phyloP scores from a whole-genome alignment of 2,329 filamentous ascomycete genomes.

The Phaeoacremonium minimum region DNA sequence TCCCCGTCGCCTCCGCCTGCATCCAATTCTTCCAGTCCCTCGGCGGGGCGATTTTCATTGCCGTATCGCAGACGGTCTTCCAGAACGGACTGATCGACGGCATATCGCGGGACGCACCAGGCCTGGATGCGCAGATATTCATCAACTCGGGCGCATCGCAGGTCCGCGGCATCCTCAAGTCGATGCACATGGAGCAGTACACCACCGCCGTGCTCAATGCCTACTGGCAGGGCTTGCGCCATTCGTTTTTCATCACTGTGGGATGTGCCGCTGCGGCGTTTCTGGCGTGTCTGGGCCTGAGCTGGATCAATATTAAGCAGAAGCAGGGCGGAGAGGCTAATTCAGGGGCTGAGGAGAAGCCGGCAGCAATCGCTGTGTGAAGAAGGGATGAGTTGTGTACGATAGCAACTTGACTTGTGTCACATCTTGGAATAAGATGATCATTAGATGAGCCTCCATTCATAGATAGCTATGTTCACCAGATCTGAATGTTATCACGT shows the following conservation, averaged over 20 bases:
- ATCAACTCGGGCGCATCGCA: constrained; percentile 26
- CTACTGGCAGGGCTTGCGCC: constrained; percentile 44
- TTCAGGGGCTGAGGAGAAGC: background rate
- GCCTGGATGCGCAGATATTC: constrained; percentile 7
- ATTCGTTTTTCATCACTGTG: constrained; percentile 48
- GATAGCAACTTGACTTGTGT: too few relatives aligned
- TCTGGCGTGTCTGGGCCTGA: constrained; percentile 34
- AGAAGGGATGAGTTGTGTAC: too few relatives aligned
- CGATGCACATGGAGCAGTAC: constrained; percentile 33
- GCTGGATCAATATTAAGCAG: constrained; percentile 52
- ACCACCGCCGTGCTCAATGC: constrained; percentile 38
- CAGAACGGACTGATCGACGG: constrained; percentile 54
- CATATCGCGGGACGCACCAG: constrained; percentile 13
- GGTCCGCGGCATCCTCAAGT: constrained; percentile 36
- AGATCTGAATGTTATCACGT: too few relatives aligned
- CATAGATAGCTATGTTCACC: too few relatives aligned
- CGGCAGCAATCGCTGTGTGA: too few relatives aligned
- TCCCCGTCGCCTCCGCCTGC: constrained; percentile 44
- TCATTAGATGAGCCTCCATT: too few relatives aligned
- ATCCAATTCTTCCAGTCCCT: constrained; percentile 59
- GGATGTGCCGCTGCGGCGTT: constrained; percentile 43
- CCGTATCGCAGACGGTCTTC: constrained; percentile 64
- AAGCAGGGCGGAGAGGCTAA: constrained; percentile 3
- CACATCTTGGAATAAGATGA: too few relatives aligned
- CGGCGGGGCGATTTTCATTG: constrained; percentile 59